Conservation (phyloP, 2,329 filamentous ascomycete species). For the Rachicladosporium sp. region DNA sequence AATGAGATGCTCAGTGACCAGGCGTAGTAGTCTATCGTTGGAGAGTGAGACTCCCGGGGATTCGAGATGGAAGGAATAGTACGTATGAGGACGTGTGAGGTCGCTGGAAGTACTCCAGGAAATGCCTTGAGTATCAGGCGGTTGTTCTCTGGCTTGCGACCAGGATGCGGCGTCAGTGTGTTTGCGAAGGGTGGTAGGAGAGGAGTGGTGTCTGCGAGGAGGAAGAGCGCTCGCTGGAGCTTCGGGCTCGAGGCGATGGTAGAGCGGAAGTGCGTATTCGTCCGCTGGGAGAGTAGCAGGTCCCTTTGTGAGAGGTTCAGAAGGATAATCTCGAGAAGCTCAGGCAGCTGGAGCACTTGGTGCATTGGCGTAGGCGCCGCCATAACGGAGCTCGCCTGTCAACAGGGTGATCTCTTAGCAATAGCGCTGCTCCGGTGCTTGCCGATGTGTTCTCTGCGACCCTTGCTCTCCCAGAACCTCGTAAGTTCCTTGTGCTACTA, state of each 20-base stretch:
- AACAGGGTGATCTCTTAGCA: too few relatives aligned
- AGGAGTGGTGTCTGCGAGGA: constrained; percentile 16
- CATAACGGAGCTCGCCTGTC: too few relatives aligned
- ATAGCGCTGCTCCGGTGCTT: too few relatives aligned
- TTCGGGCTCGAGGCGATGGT: constrained; percentile 17
- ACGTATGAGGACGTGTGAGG: constrained; percentile 23
- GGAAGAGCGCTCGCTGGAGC: constrained; percentile 23
- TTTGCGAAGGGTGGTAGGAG: constrained; percentile 1
- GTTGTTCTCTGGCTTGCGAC: constrained; percentile 23
- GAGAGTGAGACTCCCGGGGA: background rate
- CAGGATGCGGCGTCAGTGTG: constrained; percentile 9
- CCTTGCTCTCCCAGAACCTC: too few relatives aligned
- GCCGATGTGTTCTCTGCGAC: too few relatives aligned
- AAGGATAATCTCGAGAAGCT: constrained; percentile 28
- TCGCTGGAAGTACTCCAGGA: constrained; percentile 23
- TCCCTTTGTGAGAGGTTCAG: constrained; percentile 20
- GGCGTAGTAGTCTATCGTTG: constrained; percentile 2
- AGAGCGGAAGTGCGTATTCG: constrained; percentile 16
- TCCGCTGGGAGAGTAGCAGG: constrained; percentile 23
- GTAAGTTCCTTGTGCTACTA: too few relatives aligned
- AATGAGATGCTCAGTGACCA: background rate
- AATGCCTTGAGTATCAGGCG: constrained; percentile 21
- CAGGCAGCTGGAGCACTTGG: constrained; percentile 24
- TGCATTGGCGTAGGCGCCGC: background rate
- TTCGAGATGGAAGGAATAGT: constrained; percentile 20